Evolutionary conservation across 1,139 yeast genomes (phyloP).

Genomic region (Sugiyamaella japonica): DNA sequence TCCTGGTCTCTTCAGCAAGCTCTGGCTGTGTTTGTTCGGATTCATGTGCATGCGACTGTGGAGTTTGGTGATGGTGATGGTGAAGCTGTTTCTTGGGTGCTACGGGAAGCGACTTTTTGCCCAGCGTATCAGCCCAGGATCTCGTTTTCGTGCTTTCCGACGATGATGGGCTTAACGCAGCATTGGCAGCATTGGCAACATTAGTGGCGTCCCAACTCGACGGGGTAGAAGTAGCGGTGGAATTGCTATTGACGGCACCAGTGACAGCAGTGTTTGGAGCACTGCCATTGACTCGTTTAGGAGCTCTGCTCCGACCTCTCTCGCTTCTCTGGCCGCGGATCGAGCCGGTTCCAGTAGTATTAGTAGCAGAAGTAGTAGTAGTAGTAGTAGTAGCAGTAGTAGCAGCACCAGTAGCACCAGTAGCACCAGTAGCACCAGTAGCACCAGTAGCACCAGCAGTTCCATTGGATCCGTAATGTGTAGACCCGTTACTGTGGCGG

Average conservation of each 20-base stretch:
- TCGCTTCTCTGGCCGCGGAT: constrained; percentile 22
- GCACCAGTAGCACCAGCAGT: neutral
- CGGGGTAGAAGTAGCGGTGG: constrained; percentile 15
- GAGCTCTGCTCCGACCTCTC: constrained; percentile 25
- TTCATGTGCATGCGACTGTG: neutral
- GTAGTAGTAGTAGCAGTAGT: neutral
- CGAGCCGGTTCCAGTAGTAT: neutral
- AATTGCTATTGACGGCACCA: neutral
- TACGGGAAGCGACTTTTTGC: constrained; percentile 26
- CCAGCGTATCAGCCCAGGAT: constrained; percentile 34
- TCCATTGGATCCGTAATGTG: neutral
- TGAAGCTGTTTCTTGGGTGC: constrained; percentile 2
- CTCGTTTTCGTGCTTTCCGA: constrained; percentile 25
- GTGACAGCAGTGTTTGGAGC: neutral
- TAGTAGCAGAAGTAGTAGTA: neutral
- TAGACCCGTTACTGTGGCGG: constrained; percentile 19
- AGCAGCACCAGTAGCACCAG: neutral
- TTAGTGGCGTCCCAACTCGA: constrained; percentile 14
- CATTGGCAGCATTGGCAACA: constrained; percentile 17
- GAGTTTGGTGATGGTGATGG: neutral
- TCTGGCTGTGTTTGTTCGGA: constrained; percentile 7
- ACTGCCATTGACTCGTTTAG: constrained; percentile 23
- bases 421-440: neutral
- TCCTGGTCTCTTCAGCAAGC: neutral
- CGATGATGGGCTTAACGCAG: constrained; percentile 20